phyloP scores from a whole-genome alignment of 305 asterid genomes.

The Fraxinus sp. region DNA sequence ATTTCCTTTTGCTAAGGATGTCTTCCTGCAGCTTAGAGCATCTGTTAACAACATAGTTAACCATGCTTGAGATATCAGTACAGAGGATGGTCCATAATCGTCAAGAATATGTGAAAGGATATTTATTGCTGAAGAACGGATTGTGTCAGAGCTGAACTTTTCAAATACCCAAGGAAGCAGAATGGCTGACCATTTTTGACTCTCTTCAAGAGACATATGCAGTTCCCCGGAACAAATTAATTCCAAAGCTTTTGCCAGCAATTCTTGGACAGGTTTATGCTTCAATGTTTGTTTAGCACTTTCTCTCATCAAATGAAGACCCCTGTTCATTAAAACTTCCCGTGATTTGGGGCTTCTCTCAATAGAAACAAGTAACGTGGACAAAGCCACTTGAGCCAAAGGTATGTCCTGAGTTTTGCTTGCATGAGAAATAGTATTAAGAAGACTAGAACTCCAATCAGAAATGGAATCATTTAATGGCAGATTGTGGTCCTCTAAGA shows the following conservation, averaged over 20 bases:
- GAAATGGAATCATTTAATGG: constrained; percentile 76
- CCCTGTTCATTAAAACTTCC: constrained; percentile 75
- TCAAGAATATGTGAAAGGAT: constrained; percentile 88
- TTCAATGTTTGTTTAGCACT: constrained; percentile 67
- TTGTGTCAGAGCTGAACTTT: constrained; percentile 57
- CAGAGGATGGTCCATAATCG: constrained; percentile 89
- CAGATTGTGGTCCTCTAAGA: constrained; percentile 72
- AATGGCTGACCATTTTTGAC: constrained; percentile 91
- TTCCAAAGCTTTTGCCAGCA: constrained; percentile 87
- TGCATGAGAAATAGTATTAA: constrained; percentile 85
- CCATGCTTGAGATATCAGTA: constrained; percentile 98
- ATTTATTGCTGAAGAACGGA: constrained; percentile 74
- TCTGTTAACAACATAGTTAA: constrained; percentile 70
- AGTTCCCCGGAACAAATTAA: constrained; percentile 61
- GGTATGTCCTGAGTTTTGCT: constrained; percentile 80
- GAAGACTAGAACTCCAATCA: constrained; percentile 89
- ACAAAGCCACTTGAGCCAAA: constrained; percentile 77
- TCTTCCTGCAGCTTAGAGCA: constrained; percentile 60
- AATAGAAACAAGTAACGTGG: constrained; percentile 77
- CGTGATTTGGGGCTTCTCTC: constrained; percentile 77
- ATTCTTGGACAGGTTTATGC: constrained; percentile 74
- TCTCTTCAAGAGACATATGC: constrained; percentile 91
- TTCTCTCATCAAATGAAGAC: constrained; percentile 86
- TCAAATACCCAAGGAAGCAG: constrained; percentile 87
- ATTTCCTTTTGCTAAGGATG: constrained; percentile 53